Evolutionary conservation across 2,329 filamentous ascomycete species (phyloP).

Genomic region (Fusarium sp.): DNA sequence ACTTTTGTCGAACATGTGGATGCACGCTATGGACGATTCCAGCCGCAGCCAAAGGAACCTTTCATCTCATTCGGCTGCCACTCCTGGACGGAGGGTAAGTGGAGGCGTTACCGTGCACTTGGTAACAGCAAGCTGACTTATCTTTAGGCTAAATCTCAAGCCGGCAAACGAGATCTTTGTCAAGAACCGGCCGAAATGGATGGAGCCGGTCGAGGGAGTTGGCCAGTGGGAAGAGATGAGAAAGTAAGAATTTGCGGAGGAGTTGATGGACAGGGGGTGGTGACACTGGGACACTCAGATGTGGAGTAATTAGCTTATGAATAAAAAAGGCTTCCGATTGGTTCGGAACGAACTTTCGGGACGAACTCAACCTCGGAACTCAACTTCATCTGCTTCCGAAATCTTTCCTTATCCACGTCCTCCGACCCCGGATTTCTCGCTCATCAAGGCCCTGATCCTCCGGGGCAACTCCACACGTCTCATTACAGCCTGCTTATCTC

Average conservation of each 20-base stretch:
- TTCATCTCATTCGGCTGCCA: slow-evolving; percentile 39
- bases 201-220: slow-evolving; percentile 28
- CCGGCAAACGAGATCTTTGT: slow-evolving; percentile 46
- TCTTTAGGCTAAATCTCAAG: slow-evolving; percentile 24
- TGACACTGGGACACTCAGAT: slow-evolving; percentile 5
- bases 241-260: slow-evolving; percentile 24
- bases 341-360: neutral
- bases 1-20: slow-evolving; percentile 43
- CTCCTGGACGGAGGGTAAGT: slow-evolving; percentile 43
- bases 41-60: slow-evolving; percentile 37
- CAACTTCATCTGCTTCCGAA: neutral
- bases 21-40: slow-evolving; percentile 46
- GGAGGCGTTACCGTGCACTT: neutral
- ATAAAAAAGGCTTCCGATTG: slow-evolving; percentile 14
- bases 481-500: neutral
- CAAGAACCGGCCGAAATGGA: slow-evolving; percentile 44
- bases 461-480: slow-evolving; percentile 2
- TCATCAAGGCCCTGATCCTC: neutral
- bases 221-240: slow-evolving; percentile 45
- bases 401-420: neutral
- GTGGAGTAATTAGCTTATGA: neutral
- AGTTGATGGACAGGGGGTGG: neutral
- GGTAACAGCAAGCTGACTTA: neutral
- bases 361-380: neutral
- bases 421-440: neutral